These are phyloP conservation scores for Fusarium sp. DNA, from an alignment of 2,329 filamentous ascomycete genomes.

Conservation along the genomic window DNA sequence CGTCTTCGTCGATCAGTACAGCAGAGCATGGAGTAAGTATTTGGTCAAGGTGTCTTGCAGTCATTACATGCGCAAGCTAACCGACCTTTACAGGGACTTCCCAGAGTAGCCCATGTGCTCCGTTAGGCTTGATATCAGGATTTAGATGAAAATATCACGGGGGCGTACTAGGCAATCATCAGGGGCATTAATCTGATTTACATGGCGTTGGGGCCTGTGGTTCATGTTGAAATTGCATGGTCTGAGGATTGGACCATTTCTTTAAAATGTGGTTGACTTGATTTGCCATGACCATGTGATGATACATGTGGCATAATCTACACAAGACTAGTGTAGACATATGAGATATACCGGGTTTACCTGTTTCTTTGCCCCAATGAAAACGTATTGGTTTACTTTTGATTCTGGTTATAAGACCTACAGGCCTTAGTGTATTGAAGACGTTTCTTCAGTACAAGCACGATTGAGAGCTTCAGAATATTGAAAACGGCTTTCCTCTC, in stretches of 20 bases:
- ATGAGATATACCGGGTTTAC: not conserved
- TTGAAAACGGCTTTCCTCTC: not conserved
- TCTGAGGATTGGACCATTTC: constrained; percentile 1
- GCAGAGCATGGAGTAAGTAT: constrained; percentile 69
- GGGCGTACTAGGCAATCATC: constrained; percentile 37
- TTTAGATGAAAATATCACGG: constrained; percentile 16
- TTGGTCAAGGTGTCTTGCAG: not conserved
- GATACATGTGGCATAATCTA: not conserved
- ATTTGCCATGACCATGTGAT: not conserved
- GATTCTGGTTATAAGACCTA: not conserved
- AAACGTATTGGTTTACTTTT: not conserved
- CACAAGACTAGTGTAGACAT: not conserved
- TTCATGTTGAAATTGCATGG: constrained; percentile 14
- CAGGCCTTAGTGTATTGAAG: too few species aligned
- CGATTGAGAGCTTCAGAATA: not conserved
- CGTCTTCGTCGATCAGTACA: constrained; percentile 82
- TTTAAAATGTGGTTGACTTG: not conserved
- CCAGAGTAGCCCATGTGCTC: constrained; percentile 43
- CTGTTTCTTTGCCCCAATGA: not conserved
- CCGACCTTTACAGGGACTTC: constrained; percentile 46
- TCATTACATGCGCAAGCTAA: constrained; percentile 7
- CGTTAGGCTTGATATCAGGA: not conserved
- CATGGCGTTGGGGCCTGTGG: constrained; percentile 37
- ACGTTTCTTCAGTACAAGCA: not conserved
- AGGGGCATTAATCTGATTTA: constrained; percentile 20